Evolutionary conservation across 2,329 filamentous ascomycete genomes (phyloP).

Genomic region (Phyllosticta citrichinensis): DNA sequence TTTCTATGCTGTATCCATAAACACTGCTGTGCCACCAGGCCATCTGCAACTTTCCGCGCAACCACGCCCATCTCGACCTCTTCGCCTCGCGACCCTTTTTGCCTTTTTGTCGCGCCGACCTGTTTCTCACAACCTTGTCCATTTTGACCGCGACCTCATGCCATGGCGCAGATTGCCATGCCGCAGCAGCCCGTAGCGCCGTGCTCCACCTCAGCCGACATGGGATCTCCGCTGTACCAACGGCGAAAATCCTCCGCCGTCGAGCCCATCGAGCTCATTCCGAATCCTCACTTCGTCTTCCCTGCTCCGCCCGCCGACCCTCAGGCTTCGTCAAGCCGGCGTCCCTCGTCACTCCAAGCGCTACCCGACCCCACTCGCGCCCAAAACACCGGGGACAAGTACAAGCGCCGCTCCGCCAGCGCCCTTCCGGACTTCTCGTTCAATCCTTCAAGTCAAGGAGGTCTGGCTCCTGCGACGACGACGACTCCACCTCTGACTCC

Average conservation of each 20-base stretch:
- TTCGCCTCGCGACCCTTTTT: slow-evolving; percentile 2
- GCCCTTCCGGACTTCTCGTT: slow-evolving; percentile 40
- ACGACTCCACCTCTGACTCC: slow-evolving; percentile 31
- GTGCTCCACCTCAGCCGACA: slow-evolving; percentile 13
- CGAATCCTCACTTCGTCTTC: slow-evolving; percentile 41
- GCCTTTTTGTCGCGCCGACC: not conserved
- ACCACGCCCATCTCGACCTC: not conserved
- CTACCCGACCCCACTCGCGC: slow-evolving; percentile 23
- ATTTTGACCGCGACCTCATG: slow-evolving; percentile 12
- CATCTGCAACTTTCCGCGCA: not conserved
- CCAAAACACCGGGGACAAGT: slow-evolving; percentile 22
- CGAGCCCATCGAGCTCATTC: slow-evolving; percentile 33
- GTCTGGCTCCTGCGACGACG: slow-evolving; percentile 13
- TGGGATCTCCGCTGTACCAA: slow-evolving; percentile 11
- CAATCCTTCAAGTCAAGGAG: slow-evolving; percentile 30
- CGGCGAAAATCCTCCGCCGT: slow-evolving; percentile 15
- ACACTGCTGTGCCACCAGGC: not conserved
- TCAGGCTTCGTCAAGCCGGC: slow-evolving; percentile 21
- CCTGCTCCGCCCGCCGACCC: slow-evolving; percentile 29
- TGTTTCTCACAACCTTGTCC: not conserved
- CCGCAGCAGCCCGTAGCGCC: slow-evolving; percentile 28
- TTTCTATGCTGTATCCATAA: not conserved
- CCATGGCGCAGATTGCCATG: slow-evolving; percentile 28
- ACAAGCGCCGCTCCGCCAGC: slow-evolving; percentile 32
- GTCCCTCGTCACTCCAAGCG: slow-evolving; percentile 28